These are phyloP conservation scores for Blastobotrys serpentis DNA, from an alignment of 1,139 yeast genomes.

Conservation along the genomic window DNA sequence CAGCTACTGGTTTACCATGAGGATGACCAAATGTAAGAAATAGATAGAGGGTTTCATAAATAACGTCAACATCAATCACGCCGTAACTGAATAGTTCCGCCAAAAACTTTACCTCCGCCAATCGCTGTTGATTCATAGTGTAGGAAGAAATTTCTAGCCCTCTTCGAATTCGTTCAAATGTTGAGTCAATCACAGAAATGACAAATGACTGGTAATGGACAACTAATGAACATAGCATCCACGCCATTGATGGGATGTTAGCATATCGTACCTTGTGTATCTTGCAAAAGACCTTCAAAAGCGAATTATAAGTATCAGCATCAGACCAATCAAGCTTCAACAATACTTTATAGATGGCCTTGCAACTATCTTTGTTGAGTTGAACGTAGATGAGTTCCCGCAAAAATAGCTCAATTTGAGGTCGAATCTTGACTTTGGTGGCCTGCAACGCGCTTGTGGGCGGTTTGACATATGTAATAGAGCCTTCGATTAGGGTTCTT, in stretches of 20 bases:
- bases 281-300: slow-evolving; percentile 55
- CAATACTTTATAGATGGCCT: slow-evolving; percentile 44
- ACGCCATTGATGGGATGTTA: slow-evolving; percentile 51
- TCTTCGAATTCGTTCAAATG: slow-evolving; percentile 59
- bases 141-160: slow-evolving; percentile 70
- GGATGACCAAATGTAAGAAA: slow-evolving; percentile 69
- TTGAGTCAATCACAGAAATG: slow-evolving; percentile 56
- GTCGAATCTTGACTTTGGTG: slow-evolving; percentile 30
- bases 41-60: slow-evolving; percentile 57
- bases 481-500: slow-evolving; percentile 58
- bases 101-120: slow-evolving; percentile 61
- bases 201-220: slow-evolving; percentile 44
- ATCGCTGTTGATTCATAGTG: slow-evolving; percentile 57
- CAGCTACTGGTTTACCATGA: slow-evolving; percentile 59
- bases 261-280: slow-evolving; percentile 66
- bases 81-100: slow-evolving; percentile 55
- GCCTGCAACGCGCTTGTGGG: slow-evolving; percentile 42
- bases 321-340: slow-evolving; percentile 51
- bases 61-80: slow-evolving; percentile 48
- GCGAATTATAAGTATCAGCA: slow-evolving; percentile 41
- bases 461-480: slow-evolving; percentile 61
- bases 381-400: slow-evolving; percentile 46
- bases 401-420: slow-evolving; percentile 36
- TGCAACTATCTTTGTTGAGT: slow-evolving; percentile 43
- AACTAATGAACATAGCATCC: slow-evolving; percentile 45